phyloP scores from a whole-genome alignment of 371 early-diverging fungal species.

The Haplosporangium sp. region DNA sequence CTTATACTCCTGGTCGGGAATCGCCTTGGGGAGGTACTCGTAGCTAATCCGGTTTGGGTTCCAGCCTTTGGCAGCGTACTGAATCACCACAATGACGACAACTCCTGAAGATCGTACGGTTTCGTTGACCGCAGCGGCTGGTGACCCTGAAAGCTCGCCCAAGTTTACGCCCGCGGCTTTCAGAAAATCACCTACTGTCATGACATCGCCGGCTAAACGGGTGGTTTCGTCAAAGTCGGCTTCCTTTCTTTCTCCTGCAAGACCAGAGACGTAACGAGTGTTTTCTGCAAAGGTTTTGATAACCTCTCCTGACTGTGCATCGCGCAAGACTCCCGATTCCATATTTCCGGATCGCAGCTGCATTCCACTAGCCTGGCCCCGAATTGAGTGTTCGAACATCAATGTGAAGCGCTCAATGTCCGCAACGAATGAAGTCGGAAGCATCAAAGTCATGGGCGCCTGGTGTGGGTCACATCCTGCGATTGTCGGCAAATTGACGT shows the following conservation, averaged over 20 bases:
- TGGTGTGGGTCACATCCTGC: conserved; percentile 35
- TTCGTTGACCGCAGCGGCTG: conserved; percentile 47
- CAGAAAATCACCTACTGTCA: conserved; percentile 53
- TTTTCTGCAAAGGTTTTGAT: conserved; percentile 25
- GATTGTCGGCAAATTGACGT: conserved; percentile 39
- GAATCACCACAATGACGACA: conserved; percentile 61
- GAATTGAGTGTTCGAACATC: conserved; percentile 67
- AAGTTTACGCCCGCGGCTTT: conserved; percentile 50
- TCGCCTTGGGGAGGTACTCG: conserved; percentile 57
- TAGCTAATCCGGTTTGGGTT: conserved; percentile 52
- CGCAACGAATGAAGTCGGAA: conserved; percentile 34
- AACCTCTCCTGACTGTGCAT: conserved; percentile 30
- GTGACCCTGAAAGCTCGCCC: conserved; percentile 26
- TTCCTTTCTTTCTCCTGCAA: not conserved
- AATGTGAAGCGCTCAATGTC: conserved; percentile 56
- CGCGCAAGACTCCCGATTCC: conserved; percentile 31
- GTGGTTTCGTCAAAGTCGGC: conserved; percentile 2
- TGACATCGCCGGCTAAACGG: conserved; percentile 57
- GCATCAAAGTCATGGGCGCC: conserved; percentile 22
- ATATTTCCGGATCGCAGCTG: conserved; percentile 57
- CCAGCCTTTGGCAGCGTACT: conserved; percentile 55
- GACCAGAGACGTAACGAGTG: conserved; percentile 15
- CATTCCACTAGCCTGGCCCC: conserved; percentile 51
- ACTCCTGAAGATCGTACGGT: conserved; percentile 58
- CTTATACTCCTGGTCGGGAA: conserved; percentile 63